Base-by-base conservation (phyloP, 2,329 filamentous ascomycete species). In the Aspergillus neotritici region DNA sequence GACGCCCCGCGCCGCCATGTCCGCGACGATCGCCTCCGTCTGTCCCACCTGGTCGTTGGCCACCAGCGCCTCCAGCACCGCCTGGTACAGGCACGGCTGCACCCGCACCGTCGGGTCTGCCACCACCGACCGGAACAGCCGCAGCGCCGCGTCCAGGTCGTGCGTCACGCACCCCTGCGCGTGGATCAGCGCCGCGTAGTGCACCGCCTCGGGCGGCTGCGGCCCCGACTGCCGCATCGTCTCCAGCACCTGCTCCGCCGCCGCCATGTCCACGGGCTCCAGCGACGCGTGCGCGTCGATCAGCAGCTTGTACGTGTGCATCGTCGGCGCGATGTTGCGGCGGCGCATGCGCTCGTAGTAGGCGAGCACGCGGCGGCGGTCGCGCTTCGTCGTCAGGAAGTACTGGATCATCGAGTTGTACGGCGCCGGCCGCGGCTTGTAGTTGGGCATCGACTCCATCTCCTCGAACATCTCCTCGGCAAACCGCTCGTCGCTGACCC, bases 361-460 rank as follows among this genome's bases (percentile, higher is more conserved):
- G 28, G 83, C 78, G 16, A 98, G 77, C 4, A 96, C 91, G 80
- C 97, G 97, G 66, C 77, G 73, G 71, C 93, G 91, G 67, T 98
- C 91, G 41, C 89, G 87, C 79, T 97, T 97, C 43, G 91, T 97
- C 44, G 87, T 94, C 55, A 97, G 76, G 79, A 97, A 98, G 73
- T 95, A 97, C 65, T 98, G 93, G 82, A 98, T 98, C 83, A 98
- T 86, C 69, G 88, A 94, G 75, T 98, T 96, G 77, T 98, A 98
- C 1, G 93, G 93, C 16, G 93, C 93, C 17, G 93, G 90, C 8
- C 93, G 85, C 32, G 93, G 88, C 75, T 96, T 97, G 79, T 98
- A 98, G 74, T 98, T 98, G 44, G 89, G 85, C 84, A 94, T 95
- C 36, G 84, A 82, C 73, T 98, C 93, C 93, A 98, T 98, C 73